Evolutionary conservation across 2,329 filamentous ascomycete genomes (phyloP), one percentile per base, ranked within the genome.

Genomic region (Colletotrichum acutatum): DNA sequence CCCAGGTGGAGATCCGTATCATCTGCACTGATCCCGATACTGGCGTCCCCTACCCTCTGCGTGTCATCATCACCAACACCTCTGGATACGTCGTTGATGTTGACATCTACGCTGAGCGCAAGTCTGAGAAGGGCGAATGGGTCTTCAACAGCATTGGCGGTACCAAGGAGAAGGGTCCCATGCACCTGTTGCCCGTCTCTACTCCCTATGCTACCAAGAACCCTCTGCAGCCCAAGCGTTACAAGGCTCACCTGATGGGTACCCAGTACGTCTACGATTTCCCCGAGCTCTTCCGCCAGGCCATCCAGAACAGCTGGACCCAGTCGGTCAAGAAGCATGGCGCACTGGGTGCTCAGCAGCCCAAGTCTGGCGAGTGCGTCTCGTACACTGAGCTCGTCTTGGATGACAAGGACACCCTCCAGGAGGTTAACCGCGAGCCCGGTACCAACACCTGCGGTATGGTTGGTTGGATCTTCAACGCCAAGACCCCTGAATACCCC

Each of bases 231-330:
- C 97, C 97, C 75, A 98, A 98, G 92, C 92, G 97, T 78, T 98
- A 99, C 92, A 98, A 98, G 92, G 97, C 97, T 77, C 97, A 99
- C 83, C 88, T 98, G 75, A 98, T 99, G 95, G 97, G 97, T 76
- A 99, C 97, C 32, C 97, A 99, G 85, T 99, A 98, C 82, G 97
- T 98, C 67, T 99, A 99, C 83, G 97, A 99, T 84, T 99, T 99
- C 93, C 97, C 97, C 34, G 97, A 99, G 89, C 92, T 99, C 61
- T 99, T 99, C 93, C 92, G 97, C 80, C 97, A 98, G 85, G 95
- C 97, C 57, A 95, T 98, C 81, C 95, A 98, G 87, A 98, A 98
- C 88, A 94, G 91, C 84, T 99, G 97, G 97, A 86, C 87, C 80
- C 92, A 92, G 82, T 91, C 92, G 69, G 89, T 94, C 76, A 91